Percentiles rank a stretch among this genome's conserved stretches.
Conservation (phyloP, 2,329 filamentous ascomycete species). For the Aaosphaeria pasadenensis region DNA sequence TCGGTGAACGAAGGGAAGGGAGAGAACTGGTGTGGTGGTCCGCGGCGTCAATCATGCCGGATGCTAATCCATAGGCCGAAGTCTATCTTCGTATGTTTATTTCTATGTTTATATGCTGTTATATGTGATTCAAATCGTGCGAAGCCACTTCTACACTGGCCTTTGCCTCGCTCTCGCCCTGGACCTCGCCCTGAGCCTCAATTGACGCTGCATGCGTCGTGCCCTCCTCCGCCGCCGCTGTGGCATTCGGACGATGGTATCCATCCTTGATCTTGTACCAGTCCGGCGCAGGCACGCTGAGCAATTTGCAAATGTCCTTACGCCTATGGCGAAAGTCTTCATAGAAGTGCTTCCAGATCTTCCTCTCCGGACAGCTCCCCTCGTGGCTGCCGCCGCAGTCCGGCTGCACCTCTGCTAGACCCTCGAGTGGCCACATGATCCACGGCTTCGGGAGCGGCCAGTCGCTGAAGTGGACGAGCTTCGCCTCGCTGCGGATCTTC, state of each 20-base stretch:
- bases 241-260: slow-evolving; percentile 14
- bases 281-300: slow-evolving; percentile 38
- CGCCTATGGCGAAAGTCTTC: slow-evolving; percentile 43
- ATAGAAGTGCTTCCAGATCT: slow-evolving; percentile 46
- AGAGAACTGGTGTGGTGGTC: too few species aligned
- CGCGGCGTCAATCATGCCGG: too few species aligned
- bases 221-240: slow-evolving; percentile 8
- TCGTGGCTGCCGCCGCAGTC: slow-evolving; percentile 37
- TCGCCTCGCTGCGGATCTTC: slow-evolving; percentile 56
- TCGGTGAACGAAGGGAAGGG: too few species aligned
- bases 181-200: background rate
- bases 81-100: too few species aligned
- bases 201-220: slow-evolving; percentile 12
- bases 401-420: slow-evolving; percentile 44
- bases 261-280: slow-evolving; percentile 30
- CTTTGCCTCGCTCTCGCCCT: background rate
- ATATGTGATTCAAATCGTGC: background rate
- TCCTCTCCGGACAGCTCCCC: slow-evolving; percentile 36
- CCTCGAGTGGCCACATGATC: slow-evolving; percentile 46
- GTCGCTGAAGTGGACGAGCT: slow-evolving; percentile 69
- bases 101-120: too few species aligned
- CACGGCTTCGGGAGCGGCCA: slow-evolving; percentile 68
- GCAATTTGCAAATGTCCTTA: slow-evolving; percentile 38
- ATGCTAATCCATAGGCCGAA: too few species aligned
- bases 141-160: background rate